Percentiles rank a stretch among this genome's conserved stretches.
These are phyloP conservation scores for Leptoxyphium fumago DNA, from an alignment of 2,329 filamentous ascomycete species.

Conservation along the genomic window DNA sequence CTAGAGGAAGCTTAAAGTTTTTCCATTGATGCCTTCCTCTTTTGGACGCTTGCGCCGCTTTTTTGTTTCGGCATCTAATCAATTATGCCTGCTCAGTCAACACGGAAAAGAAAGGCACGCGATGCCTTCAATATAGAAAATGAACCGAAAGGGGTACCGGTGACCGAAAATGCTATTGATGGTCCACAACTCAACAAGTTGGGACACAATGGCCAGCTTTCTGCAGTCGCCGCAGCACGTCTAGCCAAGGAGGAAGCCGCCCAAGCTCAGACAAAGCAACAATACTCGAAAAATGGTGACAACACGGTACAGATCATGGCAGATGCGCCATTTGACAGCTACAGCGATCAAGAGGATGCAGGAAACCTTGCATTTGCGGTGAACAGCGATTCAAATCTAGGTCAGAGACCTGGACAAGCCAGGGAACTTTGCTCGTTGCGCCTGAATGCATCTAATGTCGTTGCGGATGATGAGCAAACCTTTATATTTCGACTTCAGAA, in stretches of 20 bases:
- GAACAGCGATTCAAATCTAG: too few relatives aligned
- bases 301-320: too few relatives aligned
- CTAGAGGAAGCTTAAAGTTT: background rate
- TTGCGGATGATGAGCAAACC: conserved; percentile 7
- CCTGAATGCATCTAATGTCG: conserved; percentile 3
- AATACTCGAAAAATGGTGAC: too few relatives aligned
- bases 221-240: background rate
- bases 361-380: too few relatives aligned
- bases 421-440: conserved; percentile 6
- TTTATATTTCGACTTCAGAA: conserved; percentile 10
- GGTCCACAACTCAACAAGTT: too few relatives aligned
- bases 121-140: conserved; percentile 12
- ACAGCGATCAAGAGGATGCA: too few relatives aligned
- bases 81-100: conserved; percentile 10
- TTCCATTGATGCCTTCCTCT: background rate
- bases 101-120: conserved; percentile 18
- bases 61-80: background rate
- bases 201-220: background rate
- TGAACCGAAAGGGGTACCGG: too few relatives aligned
- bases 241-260: background rate
- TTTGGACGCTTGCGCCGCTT: background rate
- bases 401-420: background rate
- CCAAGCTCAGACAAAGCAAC: background rate
- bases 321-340: too few relatives aligned
- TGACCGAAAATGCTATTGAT: too few relatives aligned